Evolutionary conservation across 164 flowering plant genomes (phyloP), one percentile per base, ranked within the genome.

Genomic region (Nymphaea colorata): DNA sequence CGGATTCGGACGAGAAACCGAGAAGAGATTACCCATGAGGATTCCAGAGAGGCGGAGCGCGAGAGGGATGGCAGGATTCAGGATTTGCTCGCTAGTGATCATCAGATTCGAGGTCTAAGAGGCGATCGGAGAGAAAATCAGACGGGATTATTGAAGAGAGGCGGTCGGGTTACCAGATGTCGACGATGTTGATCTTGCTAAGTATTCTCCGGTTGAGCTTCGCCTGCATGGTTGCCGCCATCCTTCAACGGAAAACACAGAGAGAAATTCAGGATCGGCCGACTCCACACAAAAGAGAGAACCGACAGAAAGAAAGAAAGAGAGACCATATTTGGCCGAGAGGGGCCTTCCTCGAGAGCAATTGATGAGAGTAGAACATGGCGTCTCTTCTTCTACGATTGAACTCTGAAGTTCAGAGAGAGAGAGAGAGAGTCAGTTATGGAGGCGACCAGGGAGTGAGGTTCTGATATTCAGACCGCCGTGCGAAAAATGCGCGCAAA

Each of bases 311-410:
- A 44, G 11, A 44, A 45, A 61, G 41, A 71, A 59, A 36, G 42
- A 11, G 4, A 57, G 42, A 89, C 97, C 99, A 95, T 64, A 91
- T 91, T 75, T 92, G 98, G 42, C 99, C 98, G 0, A 90, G 84
- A 11, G 97, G 87, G 43, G 92, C 93, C 77, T 95, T 94, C 59
- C 98, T 86, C 62, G 98, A 96, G 0, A 94, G 87, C 4, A 95
- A 86, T 79, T 95, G 97, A 68, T 87, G 96, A 8, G 96, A 95
- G 89, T 86, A 94, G 73, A 94, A 94, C 99, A 94, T 91, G 57
- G 14, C 57, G 57, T 51, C 36, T 25, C 36, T 25, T 25, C 36
- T 25, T 25, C 44, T 74, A 64, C 16, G 47, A 44, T 16, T 25
- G 8, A 45, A 12, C 36, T 59, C 17, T 41, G 5, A n/a, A 47